phyloP scores from a whole-genome alignment of 2,329 filamentous ascomycete species.

The Fusarium praegraminearum region DNA sequence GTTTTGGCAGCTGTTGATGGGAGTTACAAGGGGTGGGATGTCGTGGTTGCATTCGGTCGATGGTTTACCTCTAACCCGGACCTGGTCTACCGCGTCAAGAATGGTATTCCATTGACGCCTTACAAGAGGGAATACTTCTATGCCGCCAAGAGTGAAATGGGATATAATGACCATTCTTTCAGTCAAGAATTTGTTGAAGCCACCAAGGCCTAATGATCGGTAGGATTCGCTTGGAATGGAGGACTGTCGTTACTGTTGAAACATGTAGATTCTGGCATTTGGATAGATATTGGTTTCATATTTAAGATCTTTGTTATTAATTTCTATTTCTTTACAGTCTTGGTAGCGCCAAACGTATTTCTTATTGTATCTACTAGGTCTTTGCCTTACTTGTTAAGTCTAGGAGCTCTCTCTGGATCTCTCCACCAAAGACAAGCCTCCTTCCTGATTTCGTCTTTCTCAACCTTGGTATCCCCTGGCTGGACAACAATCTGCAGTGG shows the following conservation, averaged over 20 bases:
- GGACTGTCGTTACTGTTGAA: neutral
- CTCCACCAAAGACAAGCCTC: conserved; percentile 54
- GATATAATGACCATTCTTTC: conserved; percentile 51
- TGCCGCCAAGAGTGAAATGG: conserved; percentile 35
- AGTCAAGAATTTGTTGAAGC: conserved; percentile 36
- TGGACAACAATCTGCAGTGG: conserved; percentile 51
- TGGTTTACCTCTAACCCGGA: conserved; percentile 54
- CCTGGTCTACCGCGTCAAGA: conserved; percentile 54
- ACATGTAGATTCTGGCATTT: neutral
- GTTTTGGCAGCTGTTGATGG: conserved; percentile 43
- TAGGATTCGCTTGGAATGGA: too few species aligned
- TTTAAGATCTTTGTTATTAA: neutral
- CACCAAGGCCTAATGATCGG: neutral
- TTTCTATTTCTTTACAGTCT: neutral
- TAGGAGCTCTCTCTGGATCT: conserved; percentile 50
- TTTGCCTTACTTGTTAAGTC: conserved; percentile 51
- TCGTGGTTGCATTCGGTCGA: conserved; percentile 50
- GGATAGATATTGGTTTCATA: neutral
- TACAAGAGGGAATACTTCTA: conserved; percentile 59
- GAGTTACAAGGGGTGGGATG: conserved; percentile 46
- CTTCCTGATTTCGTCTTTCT: conserved; percentile 51
- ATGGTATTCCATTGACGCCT: conserved; percentile 52
- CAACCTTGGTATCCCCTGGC: conserved; percentile 48
- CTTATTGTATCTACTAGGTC: neutral
- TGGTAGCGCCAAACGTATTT: neutral